Base-by-base conservation (phyloP, 805 yeast genomes). In the Suhomyces xylopsoci region DNA sequence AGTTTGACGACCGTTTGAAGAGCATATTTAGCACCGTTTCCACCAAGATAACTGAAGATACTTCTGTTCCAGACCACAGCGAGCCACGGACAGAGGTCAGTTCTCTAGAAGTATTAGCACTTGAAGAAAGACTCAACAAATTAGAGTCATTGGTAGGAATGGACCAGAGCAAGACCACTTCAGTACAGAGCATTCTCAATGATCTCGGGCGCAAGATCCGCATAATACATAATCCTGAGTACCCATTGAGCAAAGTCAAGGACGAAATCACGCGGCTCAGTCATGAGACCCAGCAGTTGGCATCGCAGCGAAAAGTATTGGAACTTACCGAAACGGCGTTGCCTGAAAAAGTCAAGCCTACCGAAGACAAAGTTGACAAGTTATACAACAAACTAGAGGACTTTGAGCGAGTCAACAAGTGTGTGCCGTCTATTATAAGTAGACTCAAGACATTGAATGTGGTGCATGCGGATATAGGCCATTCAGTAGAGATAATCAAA, bases 181-280 rank as follows among this genome's bases (percentile, higher is more conserved):
- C 68, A 15, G 51, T 73, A 8, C 68, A 65, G 44, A 55, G 54
- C 7, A 63, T 62, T 22, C 36, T 74, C 38, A 66, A 64, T 41
- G 76, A 72, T 38, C 54, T 74, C 48, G 58, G 54, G 3, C 61
- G 78, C 3, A 72, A 69, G 53, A 59, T 71, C 14, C 64, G 66
- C 32, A 64, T 74, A 15, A 59, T 74, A 10, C 59, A 67, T 51
- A 70, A 70, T 48, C 78, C 78, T 1, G 72, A 69, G 26, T 66
- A 61, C 52, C 63, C 64, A 12, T 44, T 70, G 34, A 62, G 51
- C 12, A 52, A 52, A 22, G 54, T 73, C 32, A 65, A 68, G 45
- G 51, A 55, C 8, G 65, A 67, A 19, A 58, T 74, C 7, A 48
- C 55, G 9, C 50, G 52, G n/a, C 51, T 71, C 28, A 61, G 61